Evolutionary conservation across 495 filamentous ascomycete genomes (phyloP).

Genomic region (Neurospora discreta): DNA sequence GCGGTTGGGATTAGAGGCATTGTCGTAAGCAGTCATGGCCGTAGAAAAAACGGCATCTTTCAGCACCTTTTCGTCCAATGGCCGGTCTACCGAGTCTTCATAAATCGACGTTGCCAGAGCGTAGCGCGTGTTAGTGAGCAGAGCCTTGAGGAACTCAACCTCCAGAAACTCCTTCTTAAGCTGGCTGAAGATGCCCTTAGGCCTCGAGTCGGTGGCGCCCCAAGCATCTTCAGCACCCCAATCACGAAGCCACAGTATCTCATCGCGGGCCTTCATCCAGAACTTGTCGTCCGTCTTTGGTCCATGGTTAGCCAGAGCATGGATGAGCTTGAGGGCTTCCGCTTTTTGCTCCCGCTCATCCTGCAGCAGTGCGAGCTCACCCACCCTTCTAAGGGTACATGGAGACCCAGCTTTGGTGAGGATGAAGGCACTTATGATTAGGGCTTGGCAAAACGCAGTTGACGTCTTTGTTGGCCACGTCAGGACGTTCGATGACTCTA

Average conservation of each 20-base stretch:
- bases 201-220: conserved; percentile 13
- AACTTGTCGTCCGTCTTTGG: conserved; percentile 50
- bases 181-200: conserved; percentile 59
- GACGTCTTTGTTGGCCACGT: conserved; percentile 54
- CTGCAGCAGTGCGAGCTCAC: conserved; percentile 45
- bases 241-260: conserved; percentile 70
- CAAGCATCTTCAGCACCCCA: conserved; percentile 51
- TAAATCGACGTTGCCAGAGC: conserved; percentile 60
- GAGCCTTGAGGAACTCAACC: conserved; percentile 59
- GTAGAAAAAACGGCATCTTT: conserved; percentile 55
- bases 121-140: conserved; percentile 59
- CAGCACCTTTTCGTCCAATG: conserved; percentile 41
- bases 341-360: conserved; percentile 54
- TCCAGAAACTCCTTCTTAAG: conserved; percentile 56
- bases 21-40: conserved; percentile 70
- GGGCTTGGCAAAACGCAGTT: conserved; percentile 50
- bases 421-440: conserved; percentile 57
- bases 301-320: conserved; percentile 36
- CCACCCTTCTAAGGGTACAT: conserved; percentile 47
- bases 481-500: conserved; percentile 51
- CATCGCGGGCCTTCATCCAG: conserved; percentile 54
- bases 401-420: conserved; percentile 49
- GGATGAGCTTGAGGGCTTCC: conserved; percentile 53
- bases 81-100: conserved; percentile 38
- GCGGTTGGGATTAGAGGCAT: conserved; percentile 80